Evolutionary conservation across 1,284 basidiomycete genomes (phyloP).

Genomic region (Microstroma glucosiphilum): DNA sequence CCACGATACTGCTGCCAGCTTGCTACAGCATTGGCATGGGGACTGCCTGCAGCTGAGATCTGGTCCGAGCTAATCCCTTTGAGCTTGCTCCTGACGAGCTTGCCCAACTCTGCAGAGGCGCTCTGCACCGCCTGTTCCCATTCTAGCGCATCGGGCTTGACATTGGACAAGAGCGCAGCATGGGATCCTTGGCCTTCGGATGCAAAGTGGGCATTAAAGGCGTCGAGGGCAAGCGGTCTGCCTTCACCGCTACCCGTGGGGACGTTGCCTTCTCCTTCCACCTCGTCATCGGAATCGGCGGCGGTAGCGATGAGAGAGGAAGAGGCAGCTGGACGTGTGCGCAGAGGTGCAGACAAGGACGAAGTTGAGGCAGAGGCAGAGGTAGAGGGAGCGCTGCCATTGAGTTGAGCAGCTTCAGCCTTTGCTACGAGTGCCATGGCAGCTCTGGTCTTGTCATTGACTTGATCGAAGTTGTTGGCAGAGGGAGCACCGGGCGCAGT

Average conservation of each 20-base stretch:
- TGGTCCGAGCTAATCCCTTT: not conserved
- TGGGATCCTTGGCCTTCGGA: constrained; percentile 25
- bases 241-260: not conserved
- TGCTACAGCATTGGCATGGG: constrained; percentile 32
- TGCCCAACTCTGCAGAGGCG: not conserved
- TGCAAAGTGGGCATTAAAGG: constrained; percentile 31
- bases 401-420: constrained; percentile 15
- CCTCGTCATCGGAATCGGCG: constrained; percentile 11
- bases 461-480: constrained; percentile 6
- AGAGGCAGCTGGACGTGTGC: not conserved
- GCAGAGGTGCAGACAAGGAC: too few species aligned
- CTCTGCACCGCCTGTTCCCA: constrained; percentile 7
- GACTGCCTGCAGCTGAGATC: constrained; percentile 15
- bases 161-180: constrained; percentile 11
- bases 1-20: not conserved
- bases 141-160: not conserved
- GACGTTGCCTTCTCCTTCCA: not conserved
- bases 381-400: constrained; percentile 10
- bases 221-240: constrained; percentile 12
- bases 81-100: not conserved
- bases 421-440: constrained; percentile 11
- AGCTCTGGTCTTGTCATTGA: not conserved
- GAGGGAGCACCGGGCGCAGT: not conserved
- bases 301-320: constrained; percentile 13
- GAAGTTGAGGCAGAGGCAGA: not conserved